Evolutionary conservation across 2,329 filamentous ascomycete species (phyloP), one percentile per base, ranked within the genome.

Genomic region (Pseudonectria buxi): DNA sequence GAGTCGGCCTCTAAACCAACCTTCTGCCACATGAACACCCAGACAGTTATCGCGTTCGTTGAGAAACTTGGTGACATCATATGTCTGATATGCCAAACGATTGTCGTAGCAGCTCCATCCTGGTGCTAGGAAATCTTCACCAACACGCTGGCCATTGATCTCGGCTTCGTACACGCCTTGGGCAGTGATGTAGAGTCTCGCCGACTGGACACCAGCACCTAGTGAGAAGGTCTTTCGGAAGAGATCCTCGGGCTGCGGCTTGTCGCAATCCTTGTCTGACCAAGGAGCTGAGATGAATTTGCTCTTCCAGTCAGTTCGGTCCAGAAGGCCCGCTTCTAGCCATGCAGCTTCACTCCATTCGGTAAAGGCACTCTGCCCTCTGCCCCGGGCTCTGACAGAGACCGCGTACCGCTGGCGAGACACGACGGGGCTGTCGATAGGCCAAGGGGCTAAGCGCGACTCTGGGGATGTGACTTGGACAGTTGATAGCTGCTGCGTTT

Each of bases 81-180:
- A 72, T 0, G 65, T 70, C 39, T 76, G 64, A 33, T 78, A 78
- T 0, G 60, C 54, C 22, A 69, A 57, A 3, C 72, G 58, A 30
- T 66, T 53, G 0, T 64, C 54, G 39, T 77, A 78, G 6, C 61
- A 63, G 31, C 64, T 65, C 69, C 71, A 76, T 0, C 72, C 72
- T 0, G 72, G 72, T 14, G 71, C 66, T 25, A 74, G 52, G 14
- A 63, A 59, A 3, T 57, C 41, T 14, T 64, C 59, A 0, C 64
- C 63, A 3, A 72, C 60, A 5, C 51, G 49, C 1, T 51, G 37
- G 0, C 65, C 67, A 33, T 74, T 74, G 36, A 76, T 64, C 22
- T 61, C 60, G 0, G 64, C 65, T 24, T 65, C 57, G 39, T 70
- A 74, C 2, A 72, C 38, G 1, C 71, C 70, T 4, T 63, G 54